Conservation (phyloP, 768 basidiomycete genomes). For the Crassisporium funariophilum region DNA sequence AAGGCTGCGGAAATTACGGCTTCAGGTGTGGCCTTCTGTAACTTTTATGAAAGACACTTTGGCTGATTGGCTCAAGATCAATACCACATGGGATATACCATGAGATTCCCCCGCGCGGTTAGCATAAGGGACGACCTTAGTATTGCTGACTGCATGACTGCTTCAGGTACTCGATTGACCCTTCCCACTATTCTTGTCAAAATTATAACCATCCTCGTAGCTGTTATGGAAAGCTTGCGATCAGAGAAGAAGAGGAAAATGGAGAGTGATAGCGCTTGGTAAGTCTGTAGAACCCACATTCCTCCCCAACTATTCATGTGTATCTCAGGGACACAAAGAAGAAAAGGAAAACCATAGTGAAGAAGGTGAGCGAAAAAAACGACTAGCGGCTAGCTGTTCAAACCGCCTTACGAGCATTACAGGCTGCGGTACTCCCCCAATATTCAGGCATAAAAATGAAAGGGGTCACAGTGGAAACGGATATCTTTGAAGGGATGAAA, state of each 20-base stretch:
- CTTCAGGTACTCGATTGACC: constrained; percentile 48
- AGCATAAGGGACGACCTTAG: constrained; percentile 77
- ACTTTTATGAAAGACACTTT: constrained; percentile 8
- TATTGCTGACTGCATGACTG: constrained; percentile 72
- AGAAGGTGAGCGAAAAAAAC: constrained; percentile 45
- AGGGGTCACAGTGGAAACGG: constrained; percentile 58
- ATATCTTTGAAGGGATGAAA: constrained; percentile 72
- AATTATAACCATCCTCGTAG: constrained; percentile 32
- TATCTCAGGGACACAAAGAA: constrained; percentile 46
- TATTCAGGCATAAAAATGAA: constrained; percentile 67
- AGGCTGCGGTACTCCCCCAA: constrained; percentile 65
- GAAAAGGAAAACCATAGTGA: constrained; percentile 55
- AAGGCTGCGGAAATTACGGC: constrained; percentile 91
- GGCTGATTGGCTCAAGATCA: constrained; percentile 61
- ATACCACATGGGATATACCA: constrained; percentile 84
- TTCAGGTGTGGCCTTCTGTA: constrained; percentile 51
- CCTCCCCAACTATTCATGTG: background rate
- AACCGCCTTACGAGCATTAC: background rate
- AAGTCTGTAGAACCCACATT: constrained; percentile 9
- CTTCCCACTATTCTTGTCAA: background rate
- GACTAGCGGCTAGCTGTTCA: background rate
- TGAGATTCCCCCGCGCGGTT: constrained; percentile 92
- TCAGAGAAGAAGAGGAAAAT: constrained; percentile 75
- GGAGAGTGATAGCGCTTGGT: constrained; percentile 63
- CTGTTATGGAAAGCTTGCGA: constrained; percentile 59